Conservation (phyloP, 768 basidiomycete species). For the Sistotremastrum suecicum region DNA sequence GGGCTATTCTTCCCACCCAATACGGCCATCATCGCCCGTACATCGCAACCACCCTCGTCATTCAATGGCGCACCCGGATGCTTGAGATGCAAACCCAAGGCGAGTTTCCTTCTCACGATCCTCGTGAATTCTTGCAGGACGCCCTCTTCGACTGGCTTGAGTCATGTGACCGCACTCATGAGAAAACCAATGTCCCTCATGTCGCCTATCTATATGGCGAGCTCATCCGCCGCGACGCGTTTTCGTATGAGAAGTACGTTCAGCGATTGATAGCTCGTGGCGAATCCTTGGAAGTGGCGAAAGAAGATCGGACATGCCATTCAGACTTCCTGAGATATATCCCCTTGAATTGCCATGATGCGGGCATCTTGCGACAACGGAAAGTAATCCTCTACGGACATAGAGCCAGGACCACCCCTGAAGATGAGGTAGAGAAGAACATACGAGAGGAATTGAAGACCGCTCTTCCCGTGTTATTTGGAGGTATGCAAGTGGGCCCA, state of each 20-base stretch:
- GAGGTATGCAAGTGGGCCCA: conserved; percentile 24
- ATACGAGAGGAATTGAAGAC: conserved; percentile 57
- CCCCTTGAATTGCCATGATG: conserved; percentile 45
- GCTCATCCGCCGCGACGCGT: conserved; percentile 53
- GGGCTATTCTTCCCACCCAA: conserved; percentile 69
- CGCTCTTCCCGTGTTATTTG: conserved; percentile 54
- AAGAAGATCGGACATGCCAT: conserved; percentile 47
- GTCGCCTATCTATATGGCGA: conserved; percentile 59
- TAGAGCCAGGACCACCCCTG: conserved; percentile 52
- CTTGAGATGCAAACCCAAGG: conserved; percentile 50
- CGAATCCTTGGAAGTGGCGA: conserved; percentile 30
- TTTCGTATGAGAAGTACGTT: conserved; percentile 62
- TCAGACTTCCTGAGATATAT: conserved; percentile 58
- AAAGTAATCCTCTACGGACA: conserved; percentile 57
- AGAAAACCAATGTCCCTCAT: conserved; percentile 38
- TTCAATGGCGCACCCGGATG: conserved; percentile 44
- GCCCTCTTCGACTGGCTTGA: conserved; percentile 75
- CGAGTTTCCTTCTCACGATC: conserved; percentile 40
- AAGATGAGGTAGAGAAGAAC: conserved; percentile 53
- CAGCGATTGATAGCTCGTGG: conserved; percentile 73
- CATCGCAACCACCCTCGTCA: conserved; percentile 57
- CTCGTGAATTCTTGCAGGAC: conserved; percentile 47
- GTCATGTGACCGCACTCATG: conserved; percentile 42
- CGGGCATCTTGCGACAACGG: conserved; percentile 52
- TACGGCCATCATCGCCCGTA: conserved; percentile 73